Conservation (phyloP, 176 grass and related monocot genomes). For the bread wheat (Triticum aestivum) region IWGSC_CS_RefSeq_v2.1 NC_057806.1:372414257-372414756, state of each 20-base stretch:
- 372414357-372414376: neutral
- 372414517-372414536: neutral
- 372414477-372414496: neutral
- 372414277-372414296: neutral
- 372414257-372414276: neutral
- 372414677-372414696: neutral
- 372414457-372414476: neutral
- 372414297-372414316: neutral
- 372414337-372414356: neutral
- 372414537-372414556: neutral
- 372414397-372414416: neutral
- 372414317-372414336: neutral
- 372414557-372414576: neutral
- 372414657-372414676: neutral
- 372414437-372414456: slow-evolving; percentile 12
- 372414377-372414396: slow-evolving; percentile 3
- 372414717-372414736: neutral
- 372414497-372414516: neutral
- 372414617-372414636: neutral
- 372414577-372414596: neutral
- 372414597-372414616: neutral
- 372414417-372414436: neutral
- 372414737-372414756: neutral
- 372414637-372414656: neutral
- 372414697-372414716: neutral